Evolutionary conservation across 2,329 filamentous ascomycete genomes (phyloP).

Genomic region (Penicillium freii): DNA sequence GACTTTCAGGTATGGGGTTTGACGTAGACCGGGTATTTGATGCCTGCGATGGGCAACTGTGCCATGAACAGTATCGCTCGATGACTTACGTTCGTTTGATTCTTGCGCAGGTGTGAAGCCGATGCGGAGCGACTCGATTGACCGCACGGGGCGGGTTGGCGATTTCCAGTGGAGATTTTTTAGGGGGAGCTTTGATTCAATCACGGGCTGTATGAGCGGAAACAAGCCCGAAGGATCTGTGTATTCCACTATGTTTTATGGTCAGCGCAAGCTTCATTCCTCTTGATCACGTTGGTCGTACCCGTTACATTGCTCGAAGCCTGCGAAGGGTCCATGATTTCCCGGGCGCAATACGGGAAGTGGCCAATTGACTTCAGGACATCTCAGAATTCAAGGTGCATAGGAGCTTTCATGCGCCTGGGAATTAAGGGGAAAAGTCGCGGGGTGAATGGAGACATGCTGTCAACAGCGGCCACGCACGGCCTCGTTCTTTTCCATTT

Average conservation of each 20-base stretch:
- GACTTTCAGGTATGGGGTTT: conserved; percentile 90
- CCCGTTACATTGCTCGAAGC: conserved; percentile 72
- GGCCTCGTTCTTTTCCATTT: conserved; percentile 9
- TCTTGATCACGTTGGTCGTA: conserved; percentile 35
- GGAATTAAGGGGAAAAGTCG: conserved; percentile 5
- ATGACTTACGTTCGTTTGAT: conserved; percentile 34
- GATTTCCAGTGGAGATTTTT: conserved; percentile 97
- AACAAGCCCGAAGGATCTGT: conserved; percentile 90
- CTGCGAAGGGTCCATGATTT: conserved; percentile 44
- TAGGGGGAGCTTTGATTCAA: conserved; percentile 76
- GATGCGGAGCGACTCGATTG: conserved; percentile 88
- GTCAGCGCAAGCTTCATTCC: conserved; percentile 17
- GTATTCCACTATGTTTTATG: conserved; percentile 72
- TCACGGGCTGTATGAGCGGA: conserved; percentile 72
- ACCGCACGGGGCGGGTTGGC: conserved; percentile 82
- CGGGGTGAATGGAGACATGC: conserved; percentile 12
- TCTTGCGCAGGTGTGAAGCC: conserved; percentile 70
- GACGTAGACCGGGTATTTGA: conserved; percentile 89
- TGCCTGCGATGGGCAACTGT: conserved; percentile 64
- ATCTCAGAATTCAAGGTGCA: conserved; percentile 19
- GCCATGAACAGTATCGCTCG: conserved; percentile 38
- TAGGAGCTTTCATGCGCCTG: conserved; percentile 5
- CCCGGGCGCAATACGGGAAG: conserved; percentile 29
- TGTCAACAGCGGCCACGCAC: conserved; percentile 10
- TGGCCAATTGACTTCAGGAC: conserved; percentile 24